Evolutionary conservation across 2,329 filamentous ascomycete species (phyloP).

Genomic region (Tolypocladium tundrense): DNA sequence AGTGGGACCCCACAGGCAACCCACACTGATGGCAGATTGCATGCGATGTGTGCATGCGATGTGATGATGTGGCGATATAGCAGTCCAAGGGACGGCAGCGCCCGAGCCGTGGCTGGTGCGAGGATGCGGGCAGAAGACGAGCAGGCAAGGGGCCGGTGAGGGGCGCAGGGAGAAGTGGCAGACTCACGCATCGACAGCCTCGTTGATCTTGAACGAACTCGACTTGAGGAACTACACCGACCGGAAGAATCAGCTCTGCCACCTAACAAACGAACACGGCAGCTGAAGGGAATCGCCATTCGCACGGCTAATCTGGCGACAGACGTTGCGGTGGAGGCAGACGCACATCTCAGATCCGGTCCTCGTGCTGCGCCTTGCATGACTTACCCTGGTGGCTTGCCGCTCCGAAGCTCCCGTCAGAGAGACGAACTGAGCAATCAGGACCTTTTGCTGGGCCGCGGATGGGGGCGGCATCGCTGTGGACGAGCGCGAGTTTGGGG

Average conservation of each 20-base stretch:
- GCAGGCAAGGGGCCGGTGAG: not conserved
- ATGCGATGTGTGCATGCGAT: not conserved
- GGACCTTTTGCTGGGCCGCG: conserved; percentile 27
- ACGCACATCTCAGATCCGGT: not conserved
- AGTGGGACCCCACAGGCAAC: conserved; percentile 21
- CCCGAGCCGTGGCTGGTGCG: not conserved
- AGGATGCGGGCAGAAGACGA: conserved; percentile 2
- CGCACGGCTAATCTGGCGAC: not conserved
- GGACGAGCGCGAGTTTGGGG: conserved; percentile 2
- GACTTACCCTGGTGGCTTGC: conserved; percentile 33
- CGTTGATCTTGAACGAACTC: conserved; percentile 38
- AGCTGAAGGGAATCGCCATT: not conserved
- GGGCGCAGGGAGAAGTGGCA: conserved; percentile 3
- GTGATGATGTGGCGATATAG: not conserved
- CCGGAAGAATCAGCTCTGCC: conserved; percentile 12
- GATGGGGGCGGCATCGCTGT: conserved; percentile 26
- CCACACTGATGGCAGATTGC: conserved; percentile 8
- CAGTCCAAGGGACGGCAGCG: not conserved
- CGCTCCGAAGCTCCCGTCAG: conserved; percentile 34
- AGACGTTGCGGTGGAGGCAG: not conserved
- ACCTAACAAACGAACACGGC: not conserved
- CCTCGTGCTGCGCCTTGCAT: not conserved
- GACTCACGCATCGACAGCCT: conserved; percentile 50
- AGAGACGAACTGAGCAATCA: conserved; percentile 30
- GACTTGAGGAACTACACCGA: conserved; percentile 34